Base-by-base conservation (phyloP, 495 filamentous ascomycete genomes). In the Aspergillus haitiensis region DNA sequence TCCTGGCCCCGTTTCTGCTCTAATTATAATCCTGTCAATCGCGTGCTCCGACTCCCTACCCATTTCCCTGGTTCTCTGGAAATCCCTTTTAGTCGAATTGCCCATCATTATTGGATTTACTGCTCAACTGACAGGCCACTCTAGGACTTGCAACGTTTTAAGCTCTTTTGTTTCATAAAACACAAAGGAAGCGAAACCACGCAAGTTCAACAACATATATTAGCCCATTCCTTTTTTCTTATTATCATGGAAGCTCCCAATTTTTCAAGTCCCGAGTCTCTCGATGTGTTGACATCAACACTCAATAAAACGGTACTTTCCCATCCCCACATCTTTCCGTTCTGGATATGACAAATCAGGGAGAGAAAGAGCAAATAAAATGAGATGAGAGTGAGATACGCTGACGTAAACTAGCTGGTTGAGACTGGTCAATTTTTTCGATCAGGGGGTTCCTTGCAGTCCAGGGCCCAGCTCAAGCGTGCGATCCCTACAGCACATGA, bases 401-500 rank as follows among this genome's bases (percentile, higher is more conserved):
- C 69, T 75, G 56, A 76, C 65, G 5, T 39, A 31, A 11, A 36
- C 16, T 60, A 83, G 81, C 72, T 83, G 33, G 66, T 80, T 50
- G 78, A 82, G 44, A 81, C 77, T 2, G 79, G 74, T 18, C 75
- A 79, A 18, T 71, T 82, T 56, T 79, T 82, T 50, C 71, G 72
- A 54, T 70, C 72, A 16, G 65, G 64, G 7, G 73, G 67, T 33
- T 75, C 76, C 16, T 59, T 74, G 56, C 70, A 74, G 37, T 69
- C 68, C 9, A 67, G 70, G 47, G 65, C 70, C 9, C 74, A 76
- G 31, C 63, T 81, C 39, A 76, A 73, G 52, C 75, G 74, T 13
- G 67, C 75, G 12, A 67, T 82, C 13, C 77, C 78, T 5, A 60
- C 59, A 35, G 78, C 80, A 12, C 76, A 81, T 59, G 72, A 76